A percentile compares a stretch with the other conserved stretches of the same genome.
Evolutionary conservation across 2,329 filamentous ascomycete genomes (phyloP).

Genomic region (Fragosphaeria purpurea): DNA sequence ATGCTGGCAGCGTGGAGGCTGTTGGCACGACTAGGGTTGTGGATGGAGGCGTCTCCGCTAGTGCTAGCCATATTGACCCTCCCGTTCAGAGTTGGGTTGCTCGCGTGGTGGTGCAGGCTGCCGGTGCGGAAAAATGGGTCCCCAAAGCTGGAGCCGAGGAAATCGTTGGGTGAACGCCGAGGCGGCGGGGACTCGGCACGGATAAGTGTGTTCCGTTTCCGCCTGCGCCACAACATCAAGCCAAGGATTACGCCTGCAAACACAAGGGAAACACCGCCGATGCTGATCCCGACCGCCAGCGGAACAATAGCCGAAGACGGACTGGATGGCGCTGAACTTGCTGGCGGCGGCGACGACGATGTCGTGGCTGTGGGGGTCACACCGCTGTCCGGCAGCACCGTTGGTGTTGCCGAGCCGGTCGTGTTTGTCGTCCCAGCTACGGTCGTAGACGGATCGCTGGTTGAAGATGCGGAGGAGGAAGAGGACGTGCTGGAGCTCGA

Average conservation of each 20-base stretch:
- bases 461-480: too few relatives aligned
- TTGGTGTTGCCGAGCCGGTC: too few relatives aligned
- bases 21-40: neutral
- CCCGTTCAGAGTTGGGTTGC: neutral
- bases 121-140: conserved; percentile 5
- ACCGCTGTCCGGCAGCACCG: too few relatives aligned
- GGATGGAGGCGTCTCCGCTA: too few relatives aligned
- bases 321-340: neutral
- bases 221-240: conserved; percentile 9
- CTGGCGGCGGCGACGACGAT: neutral
- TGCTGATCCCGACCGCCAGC: conserved; percentile 9
- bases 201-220: neutral
- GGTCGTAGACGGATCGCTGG: too few relatives aligned
- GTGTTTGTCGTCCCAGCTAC: too few relatives aligned
- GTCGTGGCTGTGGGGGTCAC: neutral
- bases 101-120: neutral
- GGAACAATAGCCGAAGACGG: neutral
- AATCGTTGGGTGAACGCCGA: conserved; percentile 6
- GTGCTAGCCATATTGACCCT: too few relatives aligned
- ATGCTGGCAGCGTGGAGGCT: conserved; percentile 2
- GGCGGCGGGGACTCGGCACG: conserved; percentile 13
- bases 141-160: neutral
- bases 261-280: conserved; percentile 6
- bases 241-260: neutral
- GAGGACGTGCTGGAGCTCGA: too few relatives aligned